Base-by-base conservation (phyloP, 805 yeast species). In the Candida peoriensis region DNA sequence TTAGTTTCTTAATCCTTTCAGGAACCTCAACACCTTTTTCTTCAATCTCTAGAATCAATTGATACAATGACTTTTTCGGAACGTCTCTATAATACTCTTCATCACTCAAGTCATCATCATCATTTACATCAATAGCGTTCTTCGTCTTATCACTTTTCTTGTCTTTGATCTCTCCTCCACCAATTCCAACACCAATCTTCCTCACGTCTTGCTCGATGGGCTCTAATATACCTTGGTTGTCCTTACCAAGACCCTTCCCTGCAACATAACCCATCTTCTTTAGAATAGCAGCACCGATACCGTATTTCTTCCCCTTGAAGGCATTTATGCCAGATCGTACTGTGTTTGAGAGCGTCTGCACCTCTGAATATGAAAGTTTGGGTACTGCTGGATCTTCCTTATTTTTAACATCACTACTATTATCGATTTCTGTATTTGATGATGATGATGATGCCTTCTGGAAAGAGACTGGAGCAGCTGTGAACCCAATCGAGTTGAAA, bases 171-270 rank as follows among this genome's bases (percentile, higher is more conserved):
- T n/a, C n/a, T n/a, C n/a, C n/a, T n/a, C n/a, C n/a, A 32, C 95
- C 95, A 20, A 88, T 68, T 4, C 96, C 96, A 14, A 75, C 59
- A 1, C 86, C 80, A 28, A 70, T 72, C 17, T 39, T 36, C 25
- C 93, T 61, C 20, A 73, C 54, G 34, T 72, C 70, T 4, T 84
- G 81, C 41, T 84, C 81, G 6, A 90, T 77, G 0, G 97, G 97
- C n/a, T 70, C 74, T 0, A 70, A 68, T 1, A 87, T 86, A 28
- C 98, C 98, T 33, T 70, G 70, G 2, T 78, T 75, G 17, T 67
- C 55, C 5, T 63, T 63, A 2, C 98, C 98, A n/a, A 90, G 68
- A 1, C 97, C 97, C 48, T 72, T 66, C 0, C 98, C 97, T 26
- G 72, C 73, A 7, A 70, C 69, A 58, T 85, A 89, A 0, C 98